phyloP scores from a whole-genome alignment of 2,329 filamentous ascomycete genomes.

The Colletotrichum tanaceti region DNA sequence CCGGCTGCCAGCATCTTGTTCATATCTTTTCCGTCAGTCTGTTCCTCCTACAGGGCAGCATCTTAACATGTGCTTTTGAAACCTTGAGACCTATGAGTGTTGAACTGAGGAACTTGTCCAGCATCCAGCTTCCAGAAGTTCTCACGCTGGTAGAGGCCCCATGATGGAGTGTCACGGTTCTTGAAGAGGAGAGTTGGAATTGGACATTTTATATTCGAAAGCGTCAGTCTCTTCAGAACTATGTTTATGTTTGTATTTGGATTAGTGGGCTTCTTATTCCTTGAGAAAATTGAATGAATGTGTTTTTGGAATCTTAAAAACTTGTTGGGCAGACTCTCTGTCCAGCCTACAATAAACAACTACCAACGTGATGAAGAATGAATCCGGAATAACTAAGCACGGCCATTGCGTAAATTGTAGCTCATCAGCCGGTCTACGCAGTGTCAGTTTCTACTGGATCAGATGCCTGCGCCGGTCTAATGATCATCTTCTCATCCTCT shows the following conservation, averaged over 20 bases:
- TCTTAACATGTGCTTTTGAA: too few relatives aligned
- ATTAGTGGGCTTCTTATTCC: too few relatives aligned
- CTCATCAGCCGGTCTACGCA: conserved; percentile 33
- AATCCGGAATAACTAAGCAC: neutral
- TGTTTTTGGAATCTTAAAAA: neutral
- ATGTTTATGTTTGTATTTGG: too few relatives aligned
- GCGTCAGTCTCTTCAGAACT: too few relatives aligned
- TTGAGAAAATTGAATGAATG: neutral
- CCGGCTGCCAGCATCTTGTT: neutral
- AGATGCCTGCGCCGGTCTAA: neutral
- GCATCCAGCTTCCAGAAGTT: conserved; percentile 46
- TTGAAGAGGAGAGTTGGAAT: conserved; percentile 44
- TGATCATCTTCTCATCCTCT: too few relatives aligned
- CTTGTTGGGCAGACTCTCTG: too few relatives aligned
- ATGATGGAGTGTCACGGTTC: conserved; percentile 43
- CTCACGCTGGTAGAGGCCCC: conserved; percentile 45
- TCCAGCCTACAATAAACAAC: too few relatives aligned
- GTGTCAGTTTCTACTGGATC: conserved; percentile 10
- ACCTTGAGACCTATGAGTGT: conserved; percentile 44
- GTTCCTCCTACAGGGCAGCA: neutral
- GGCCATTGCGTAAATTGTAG: conserved; percentile 28
- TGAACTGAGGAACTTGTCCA: conserved; percentile 43
- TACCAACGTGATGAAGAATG: accelerated
- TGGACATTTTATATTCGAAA: too few relatives aligned
- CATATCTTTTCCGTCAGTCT: neutral